Percentiles rank a stretch among this genome's conserved stretches.
phyloP scores from a whole-genome alignment of 2,329 filamentous ascomycete species.

The Epichloe sibirici region DNA sequence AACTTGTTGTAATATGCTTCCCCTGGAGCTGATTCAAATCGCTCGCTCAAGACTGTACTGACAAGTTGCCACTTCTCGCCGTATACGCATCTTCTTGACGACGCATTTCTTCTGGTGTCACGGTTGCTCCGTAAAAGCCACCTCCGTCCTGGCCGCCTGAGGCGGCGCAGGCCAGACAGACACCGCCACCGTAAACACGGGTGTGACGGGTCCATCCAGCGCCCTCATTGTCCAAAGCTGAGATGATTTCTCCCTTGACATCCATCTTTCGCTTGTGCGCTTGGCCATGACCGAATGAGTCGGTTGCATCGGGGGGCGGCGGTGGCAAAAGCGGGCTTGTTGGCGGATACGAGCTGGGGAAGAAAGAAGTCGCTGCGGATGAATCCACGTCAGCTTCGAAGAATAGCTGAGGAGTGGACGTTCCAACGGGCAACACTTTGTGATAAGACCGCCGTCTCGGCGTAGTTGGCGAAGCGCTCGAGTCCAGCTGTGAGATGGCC shows the following conservation, averaged over 20 bases:
- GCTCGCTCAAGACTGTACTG: background rate
- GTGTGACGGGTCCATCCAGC: slow-evolving; percentile 45
- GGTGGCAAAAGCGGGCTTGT: slow-evolving; percentile 35
- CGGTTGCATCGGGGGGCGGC: slow-evolving; percentile 24
- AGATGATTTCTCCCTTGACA: slow-evolving; percentile 39
- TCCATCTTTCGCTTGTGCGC: slow-evolving; percentile 24
- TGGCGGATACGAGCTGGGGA: slow-evolving; percentile 38
- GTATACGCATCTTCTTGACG: slow-evolving; percentile 11
- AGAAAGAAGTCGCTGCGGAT: slow-evolving; percentile 22
- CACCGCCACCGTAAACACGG: slow-evolving; percentile 45
- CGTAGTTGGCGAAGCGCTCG: slow-evolving; percentile 17
- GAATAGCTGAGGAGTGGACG: slow-evolving; percentile 15
- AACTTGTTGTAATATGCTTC: background rate
- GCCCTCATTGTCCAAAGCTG: slow-evolving; percentile 33
- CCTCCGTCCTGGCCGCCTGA: slow-evolving; percentile 30
- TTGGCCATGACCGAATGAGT: slow-evolving; percentile 12
- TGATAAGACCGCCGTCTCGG: slow-evolving; percentile 31
- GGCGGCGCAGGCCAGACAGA: slow-evolving; percentile 42
- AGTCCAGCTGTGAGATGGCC: slow-evolving; percentile 14
- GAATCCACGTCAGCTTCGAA: slow-evolving; percentile 12
- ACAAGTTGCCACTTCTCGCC: background rate
- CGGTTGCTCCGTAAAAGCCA: slow-evolving; percentile 42
- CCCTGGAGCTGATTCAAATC: background rate
- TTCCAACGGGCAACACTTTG: slow-evolving; percentile 25
- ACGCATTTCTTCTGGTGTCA: slow-evolving; percentile 39